Conservation (phyloP, 495 filamentous ascomycete species). For the Parachaetomium inaequale region DNA sequence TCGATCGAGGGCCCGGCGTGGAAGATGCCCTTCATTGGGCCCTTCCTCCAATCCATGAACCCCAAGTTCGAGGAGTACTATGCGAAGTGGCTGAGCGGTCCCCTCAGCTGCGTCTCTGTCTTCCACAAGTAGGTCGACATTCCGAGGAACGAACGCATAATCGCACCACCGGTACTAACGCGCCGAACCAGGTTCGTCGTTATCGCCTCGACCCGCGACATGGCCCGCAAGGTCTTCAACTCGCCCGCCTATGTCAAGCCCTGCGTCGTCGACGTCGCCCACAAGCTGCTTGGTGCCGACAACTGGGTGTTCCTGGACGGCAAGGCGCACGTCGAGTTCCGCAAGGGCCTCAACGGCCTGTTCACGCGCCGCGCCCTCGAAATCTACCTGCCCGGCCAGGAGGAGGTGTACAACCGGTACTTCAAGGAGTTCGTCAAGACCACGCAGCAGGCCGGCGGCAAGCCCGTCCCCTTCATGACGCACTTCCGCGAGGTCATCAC, state of each 20-base stretch:
- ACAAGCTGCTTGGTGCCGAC: constrained; percentile 84
- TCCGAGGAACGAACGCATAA: background rate
- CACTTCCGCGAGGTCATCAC: constrained; percentile 95
- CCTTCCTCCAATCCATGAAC: constrained; percentile 87
- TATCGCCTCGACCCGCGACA: constrained; percentile 91
- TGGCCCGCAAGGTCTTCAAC: constrained; percentile 97
- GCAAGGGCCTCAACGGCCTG: constrained; percentile 90
- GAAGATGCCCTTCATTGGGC: constrained; percentile 94
- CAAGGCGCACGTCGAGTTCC: constrained; percentile 91
- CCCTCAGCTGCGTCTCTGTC: constrained; percentile 93
- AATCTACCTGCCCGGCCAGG: constrained; percentile 84
- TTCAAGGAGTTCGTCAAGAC: constrained; percentile 73
- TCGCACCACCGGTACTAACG: background rate
- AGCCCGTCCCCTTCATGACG: constrained; percentile 83
- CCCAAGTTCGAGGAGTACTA: constrained; percentile 89
- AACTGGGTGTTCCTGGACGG: constrained; percentile 99
- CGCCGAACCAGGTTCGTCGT: constrained; percentile 75
- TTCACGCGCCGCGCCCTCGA: constrained; percentile 90
- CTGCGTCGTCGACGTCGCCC: constrained; percentile 91
- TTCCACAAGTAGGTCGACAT: constrained; percentile 85
- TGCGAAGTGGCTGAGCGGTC: constrained; percentile 86
- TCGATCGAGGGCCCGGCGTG: constrained; percentile 74
- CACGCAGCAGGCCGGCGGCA: constrained; percentile 63
- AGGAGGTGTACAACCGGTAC: constrained; percentile 86
- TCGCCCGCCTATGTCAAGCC: constrained; percentile 90